Conservation (phyloP, 106 monocot genomes). For the Apostasia shenzhenica region DNA sequence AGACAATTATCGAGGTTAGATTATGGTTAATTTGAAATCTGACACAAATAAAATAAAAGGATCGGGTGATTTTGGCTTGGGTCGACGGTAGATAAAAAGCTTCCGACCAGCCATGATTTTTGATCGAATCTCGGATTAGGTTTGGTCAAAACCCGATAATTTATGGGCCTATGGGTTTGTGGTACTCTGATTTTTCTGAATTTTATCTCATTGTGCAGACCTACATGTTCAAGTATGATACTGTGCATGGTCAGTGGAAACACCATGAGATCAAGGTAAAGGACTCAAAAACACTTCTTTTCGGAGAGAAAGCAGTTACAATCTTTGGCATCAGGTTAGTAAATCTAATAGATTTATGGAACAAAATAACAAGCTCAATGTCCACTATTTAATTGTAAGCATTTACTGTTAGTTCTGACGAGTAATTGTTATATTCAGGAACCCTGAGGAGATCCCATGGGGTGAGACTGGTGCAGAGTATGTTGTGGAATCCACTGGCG, state of each 20-base stretch:
- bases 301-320: conserved; percentile 62
- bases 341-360: not conserved
- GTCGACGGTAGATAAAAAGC: no score
- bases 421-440: conserved; percentile 24
- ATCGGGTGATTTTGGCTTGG: no score
- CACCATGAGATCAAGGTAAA: conserved; percentile 69
- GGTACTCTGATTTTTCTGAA: no score
- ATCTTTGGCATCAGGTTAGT: conserved; percentile 59
- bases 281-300: conserved; percentile 86
- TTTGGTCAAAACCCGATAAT: no score
- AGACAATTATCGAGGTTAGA: no score
- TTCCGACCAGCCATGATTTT: no score
- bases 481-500: conserved; percentile 92
- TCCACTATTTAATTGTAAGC: not conserved
- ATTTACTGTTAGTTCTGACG: not conserved
- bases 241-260: conserved; percentile 75
- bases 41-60: no score
- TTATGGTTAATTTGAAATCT: no score
- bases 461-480: conserved; percentile 75
- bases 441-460: conserved; percentile 98
- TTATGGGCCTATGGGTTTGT: not conserved
- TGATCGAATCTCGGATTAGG: no score
- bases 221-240: conserved; percentile 95
- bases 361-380: not conserved
- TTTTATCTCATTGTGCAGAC: conserved; percentile 33